phyloP scores from a whole-genome alignment of 768 basidiomycete genomes.

The Pleurotus salmoneostramineus region DNA sequence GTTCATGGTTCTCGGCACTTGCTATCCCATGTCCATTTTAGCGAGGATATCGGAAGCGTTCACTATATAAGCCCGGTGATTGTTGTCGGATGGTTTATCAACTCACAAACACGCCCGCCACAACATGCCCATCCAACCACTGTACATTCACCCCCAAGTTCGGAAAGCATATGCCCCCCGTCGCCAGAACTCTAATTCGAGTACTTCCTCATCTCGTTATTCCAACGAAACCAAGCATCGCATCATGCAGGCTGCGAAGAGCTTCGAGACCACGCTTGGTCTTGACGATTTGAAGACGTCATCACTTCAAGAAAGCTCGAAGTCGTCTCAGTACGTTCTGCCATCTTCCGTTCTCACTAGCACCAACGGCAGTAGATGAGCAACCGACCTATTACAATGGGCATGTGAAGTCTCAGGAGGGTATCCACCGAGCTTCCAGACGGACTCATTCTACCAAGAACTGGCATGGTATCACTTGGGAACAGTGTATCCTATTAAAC shows the following conservation, averaged over 20 bases:
- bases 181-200: background rate
- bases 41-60: background rate
- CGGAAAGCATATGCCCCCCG: constrained; percentile 3
- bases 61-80: background rate
- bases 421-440: too few species aligned
- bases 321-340: background rate
- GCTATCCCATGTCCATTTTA: background rate
- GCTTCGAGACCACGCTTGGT: background rate
- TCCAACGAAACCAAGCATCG: background rate
- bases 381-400: too few species aligned
- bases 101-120: background rate
- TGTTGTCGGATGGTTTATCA: background rate
- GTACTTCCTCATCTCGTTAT: background rate
- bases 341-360: too few species aligned
- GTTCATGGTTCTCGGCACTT: background rate
- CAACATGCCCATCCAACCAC: constrained; percentile 4
- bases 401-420: too few species aligned
- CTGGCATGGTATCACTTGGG: too few species aligned
- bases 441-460: too few species aligned
- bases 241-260: constrained; percentile 1
- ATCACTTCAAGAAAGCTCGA: background rate
- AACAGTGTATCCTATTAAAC: too few species aligned
- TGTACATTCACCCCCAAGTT: constrained; percentile 9
- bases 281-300: background rate
- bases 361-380: too few species aligned